Base-by-base conservation (phyloP, 805 yeast species). In the Kuraishia ogatae region DNA sequence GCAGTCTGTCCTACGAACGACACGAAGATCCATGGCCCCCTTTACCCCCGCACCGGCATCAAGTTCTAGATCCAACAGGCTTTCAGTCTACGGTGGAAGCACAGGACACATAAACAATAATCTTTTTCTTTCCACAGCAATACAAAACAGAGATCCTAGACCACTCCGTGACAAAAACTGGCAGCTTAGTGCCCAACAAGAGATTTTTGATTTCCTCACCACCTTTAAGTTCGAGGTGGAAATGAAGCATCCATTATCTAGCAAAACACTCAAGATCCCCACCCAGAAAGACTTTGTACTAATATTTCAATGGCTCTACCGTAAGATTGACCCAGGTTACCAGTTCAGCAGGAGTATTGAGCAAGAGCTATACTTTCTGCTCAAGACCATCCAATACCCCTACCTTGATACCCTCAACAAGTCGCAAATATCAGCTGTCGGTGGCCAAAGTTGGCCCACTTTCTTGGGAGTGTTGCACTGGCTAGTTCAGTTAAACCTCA, bases 351-450 rank as follows among this genome's bases (percentile, higher is more conserved):
- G 80, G 63, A 76, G 88, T 17, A 78, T 87, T 39, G 97, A 90
- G 59, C 76, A 80, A 51, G 97, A 91, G 58, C 87, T 90, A 2
- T 86, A 84, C 58, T 76, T 79, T 20, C 70, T 89, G 20, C 71
- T 91, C 61, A 85, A 82, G 64, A 76, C 75, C 43, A 66, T 90
- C 57, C 81, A 80, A 52, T 91, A 91, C 62, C 97, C 97, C 1
- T 89, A 85, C 66, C 68, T 89, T 56, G 96, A 87, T 48, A 74
- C 88, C 0, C 83, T 92, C 47, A 88, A 86, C 67, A 85, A 91
- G 63, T 85, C 94, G 0, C 96, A 89, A 65, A 84, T 91, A 46
- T 82, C 91, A 46, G 97, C 97, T 0, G 97, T 89, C 13, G 97
- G 97, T 5, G 96, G 96, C 2, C 83, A 86, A 52, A 84, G 83